Evolutionary conservation across 1,284 basidiomycete genomes (phyloP), one percentile per base, ranked within the genome.

Genomic region (Paramarasmius palmivorus): DNA sequence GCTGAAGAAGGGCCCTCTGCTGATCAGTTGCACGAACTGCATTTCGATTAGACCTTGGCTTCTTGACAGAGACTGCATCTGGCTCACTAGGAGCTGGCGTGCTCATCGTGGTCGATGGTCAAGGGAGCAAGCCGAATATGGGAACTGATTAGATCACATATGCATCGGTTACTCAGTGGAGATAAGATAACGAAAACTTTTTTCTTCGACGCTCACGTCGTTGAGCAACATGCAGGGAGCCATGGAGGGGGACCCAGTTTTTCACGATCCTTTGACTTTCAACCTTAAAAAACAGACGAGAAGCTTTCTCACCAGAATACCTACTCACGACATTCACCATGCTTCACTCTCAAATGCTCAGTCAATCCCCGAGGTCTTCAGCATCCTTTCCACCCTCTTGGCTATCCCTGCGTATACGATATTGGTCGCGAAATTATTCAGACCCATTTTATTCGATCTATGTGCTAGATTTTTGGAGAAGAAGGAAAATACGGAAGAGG

Each of bases 381-480:
- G 65, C 22, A 70, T 65, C 1, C 64, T 88, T 49, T 84, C 86
- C n/a, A 64, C 68, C 26, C 66, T 83, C 8, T 70, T 86, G 22
- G 67, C 75, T 0, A 59, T 70, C 12, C 79, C 86, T 6, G 71
- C 77, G 17, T 75, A 82, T 41, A 91, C 89, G 1, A 59, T 76
- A 22, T 59, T 69, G 20, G 73, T 91, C 52, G 82, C 86, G 25
- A 73, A 69, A 5, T 57, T 76, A 8, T 92, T 86, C 67, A 73
- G 86, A 54, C 90, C 90, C 10, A 68, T 92, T 50, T 65, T 92
- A 45, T 63, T 88, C 34, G 86, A 92, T 69, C 67, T 92, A 26
- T 88, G 82, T 61, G 83, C 86, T 10, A 70, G 86, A 62, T 91
- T 87, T 87, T 63, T 92, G 34, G 72, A 83, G 17, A 68, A 73